Evolutionary conservation across 2,329 filamentous ascomycete species (phyloP).

Genomic region (Calonectria multiphialidica): DNA sequence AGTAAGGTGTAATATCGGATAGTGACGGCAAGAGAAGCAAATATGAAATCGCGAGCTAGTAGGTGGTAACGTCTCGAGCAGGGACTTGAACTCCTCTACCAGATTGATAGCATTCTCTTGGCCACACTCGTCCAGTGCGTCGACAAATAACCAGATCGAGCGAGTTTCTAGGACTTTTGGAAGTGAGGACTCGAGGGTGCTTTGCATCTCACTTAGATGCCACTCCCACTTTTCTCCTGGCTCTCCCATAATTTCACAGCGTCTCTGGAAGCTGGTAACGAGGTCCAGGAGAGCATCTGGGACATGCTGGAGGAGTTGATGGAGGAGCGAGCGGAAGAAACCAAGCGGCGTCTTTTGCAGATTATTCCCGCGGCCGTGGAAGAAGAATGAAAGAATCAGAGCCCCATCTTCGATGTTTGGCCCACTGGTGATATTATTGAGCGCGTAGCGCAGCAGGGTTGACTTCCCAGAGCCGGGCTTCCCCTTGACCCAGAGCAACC

Average conservation of each 20-base stretch:
- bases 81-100: conserved; percentile 26
- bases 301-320: conserved; percentile 46
- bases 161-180: conserved; percentile 30
- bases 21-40: conserved; percentile 49
- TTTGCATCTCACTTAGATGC: conserved; percentile 37
- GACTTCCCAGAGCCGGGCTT: no score
- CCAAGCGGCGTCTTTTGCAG: not conserved
- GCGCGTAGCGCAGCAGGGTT: no score
- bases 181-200: conserved; percentile 36
- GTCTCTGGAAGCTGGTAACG: conserved; percentile 26
- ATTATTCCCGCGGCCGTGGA: conserved; percentile 23
- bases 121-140: conserved; percentile 52
- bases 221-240: conserved; percentile 42
- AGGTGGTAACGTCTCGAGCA: conserved; percentile 35
- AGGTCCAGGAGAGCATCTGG: conserved; percentile 37
- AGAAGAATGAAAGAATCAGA: no score
- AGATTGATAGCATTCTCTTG: conserved; percentile 39
- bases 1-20: conserved; percentile 41
- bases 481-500: no score
- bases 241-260: conserved; percentile 16
- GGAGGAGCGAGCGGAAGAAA: not conserved
- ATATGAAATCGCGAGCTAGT: conserved; percentile 36
- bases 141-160: conserved; percentile 46
- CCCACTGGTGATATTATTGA: no score
- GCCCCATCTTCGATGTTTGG: no score